Evolutionary conservation across 2,329 filamentous ascomycete species (phyloP).

Genomic region (Xylariaceae sp.): DNA sequence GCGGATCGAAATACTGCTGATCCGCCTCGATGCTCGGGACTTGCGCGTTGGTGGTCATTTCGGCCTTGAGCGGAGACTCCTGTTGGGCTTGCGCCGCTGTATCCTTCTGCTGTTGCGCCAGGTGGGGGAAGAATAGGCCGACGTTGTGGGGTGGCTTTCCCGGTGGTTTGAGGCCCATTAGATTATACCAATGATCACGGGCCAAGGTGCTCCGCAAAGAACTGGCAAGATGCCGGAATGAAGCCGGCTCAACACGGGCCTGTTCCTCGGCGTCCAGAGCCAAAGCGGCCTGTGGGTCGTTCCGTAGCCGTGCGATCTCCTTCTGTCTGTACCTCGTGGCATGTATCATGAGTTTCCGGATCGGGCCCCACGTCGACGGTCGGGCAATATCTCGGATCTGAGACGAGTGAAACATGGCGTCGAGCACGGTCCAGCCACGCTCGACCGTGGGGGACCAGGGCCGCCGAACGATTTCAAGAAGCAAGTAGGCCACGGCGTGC

Average conservation of each 20-base stretch:
- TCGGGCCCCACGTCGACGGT: constrained; percentile 49
- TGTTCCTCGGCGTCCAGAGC: constrained; percentile 48
- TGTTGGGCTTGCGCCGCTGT: not conserved
- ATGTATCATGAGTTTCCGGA: constrained; percentile 51
- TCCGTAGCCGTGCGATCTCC: constrained; percentile 47
- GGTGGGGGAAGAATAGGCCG: not conserved
- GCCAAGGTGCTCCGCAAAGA: constrained; percentile 44
- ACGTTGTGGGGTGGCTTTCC: constrained; percentile 17
- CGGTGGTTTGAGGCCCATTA: constrained; percentile 37
- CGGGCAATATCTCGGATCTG: constrained; percentile 42
- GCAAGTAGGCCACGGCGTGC: constrained; percentile 54
- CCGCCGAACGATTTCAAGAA: constrained; percentile 48
- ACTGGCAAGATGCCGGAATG: constrained; percentile 46
- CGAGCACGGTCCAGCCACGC: constrained; percentile 47
- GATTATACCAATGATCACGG: constrained; percentile 48
- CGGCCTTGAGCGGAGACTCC: not conserved
- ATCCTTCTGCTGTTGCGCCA: not conserved
- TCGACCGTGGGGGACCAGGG: constrained; percentile 49
- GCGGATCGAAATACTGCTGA: constrained; percentile 34
- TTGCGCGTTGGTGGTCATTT: constrained; percentile 17
- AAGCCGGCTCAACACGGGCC: constrained; percentile 39
- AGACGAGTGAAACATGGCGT: constrained; percentile 35
- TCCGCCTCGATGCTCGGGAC: constrained; percentile 38
- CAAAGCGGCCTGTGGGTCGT: constrained; percentile 45
- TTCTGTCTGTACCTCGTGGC: constrained; percentile 48